A percentile compares a stretch with the other conserved stretches of the same genome.
These are phyloP conservation scores for Theobroma grandiflorum DNA, from an alignment of 441 rosid genomes.

Conservation along the genomic window DNA sequence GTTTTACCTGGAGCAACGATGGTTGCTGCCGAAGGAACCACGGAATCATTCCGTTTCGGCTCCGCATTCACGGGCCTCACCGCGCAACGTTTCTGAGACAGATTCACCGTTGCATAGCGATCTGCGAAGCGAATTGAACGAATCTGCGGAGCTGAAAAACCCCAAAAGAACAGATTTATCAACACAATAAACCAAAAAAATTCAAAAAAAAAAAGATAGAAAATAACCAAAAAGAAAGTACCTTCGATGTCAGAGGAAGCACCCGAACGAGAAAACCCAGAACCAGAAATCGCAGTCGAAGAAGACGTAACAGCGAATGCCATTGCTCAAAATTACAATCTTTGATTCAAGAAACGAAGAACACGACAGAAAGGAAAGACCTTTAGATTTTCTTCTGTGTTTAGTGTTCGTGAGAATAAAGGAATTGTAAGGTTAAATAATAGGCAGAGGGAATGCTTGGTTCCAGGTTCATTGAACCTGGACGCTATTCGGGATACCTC, in stretches of 20 bases:
- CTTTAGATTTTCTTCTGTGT: neutral
- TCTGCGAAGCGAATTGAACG: constrained; percentile 61
- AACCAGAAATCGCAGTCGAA: constrained; percentile 48
- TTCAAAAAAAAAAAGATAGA: neutral
- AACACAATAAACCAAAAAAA: constrained; percentile 3
- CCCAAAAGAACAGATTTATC: neutral
- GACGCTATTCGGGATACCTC: constrained; percentile 40
- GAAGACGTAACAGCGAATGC: constrained; percentile 62
- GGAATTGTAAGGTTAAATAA: constrained; percentile 34
- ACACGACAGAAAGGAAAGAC: too few species aligned
- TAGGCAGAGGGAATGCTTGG: neutral
- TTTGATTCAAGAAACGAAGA: neutral
- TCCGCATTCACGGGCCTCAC: constrained; percentile 69
- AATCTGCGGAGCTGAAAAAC: constrained; percentile 56
- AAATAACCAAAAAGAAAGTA: constrained; percentile 19
- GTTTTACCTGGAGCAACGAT: constrained; percentile 55
- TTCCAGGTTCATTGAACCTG: constrained; percentile 68
- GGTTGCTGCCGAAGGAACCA: constrained; percentile 70
- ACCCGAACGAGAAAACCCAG: constrained; percentile 40
- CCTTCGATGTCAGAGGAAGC: constrained; percentile 59
- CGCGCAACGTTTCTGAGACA: constrained; percentile 46
- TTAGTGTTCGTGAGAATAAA: neutral
- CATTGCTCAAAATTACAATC: constrained; percentile 38
- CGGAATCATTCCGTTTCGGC: constrained; percentile 56
- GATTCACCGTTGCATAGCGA: constrained; percentile 47